Evolutionary conservation across 2,329 filamentous ascomycete species (phyloP), one percentile per base, ranked within the genome.

Genomic region (Tolypocladium album): DNA sequence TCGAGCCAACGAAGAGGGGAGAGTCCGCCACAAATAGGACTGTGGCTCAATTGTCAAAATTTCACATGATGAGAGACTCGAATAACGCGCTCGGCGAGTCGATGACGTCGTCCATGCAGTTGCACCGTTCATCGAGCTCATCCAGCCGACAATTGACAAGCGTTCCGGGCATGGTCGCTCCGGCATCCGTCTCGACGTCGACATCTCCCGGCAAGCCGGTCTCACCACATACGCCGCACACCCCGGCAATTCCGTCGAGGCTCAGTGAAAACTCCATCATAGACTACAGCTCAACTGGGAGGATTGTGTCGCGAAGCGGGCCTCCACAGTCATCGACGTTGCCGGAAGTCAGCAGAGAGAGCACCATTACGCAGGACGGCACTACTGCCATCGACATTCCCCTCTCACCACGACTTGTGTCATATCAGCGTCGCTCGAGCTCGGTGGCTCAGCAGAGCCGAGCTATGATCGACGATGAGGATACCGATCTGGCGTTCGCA

Each of bases 201-300:
- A 93, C 92, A 0, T 97, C 92, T 12, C 92, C 92, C 1, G 90
- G 89, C 60, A 96, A 96, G 68, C 90, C 92, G 0, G 83, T 95
- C 22, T 96, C 91, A 3, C 92, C 89, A 12, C 91, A 93, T 69
- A 96, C 90, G 0, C 91, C 92, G 1, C 92, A 97, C 69, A 96
- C 92, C 0, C 94, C 94, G 4, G 92, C 92, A 13, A 91, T 97
- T 36, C 93, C 93, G 24, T 97, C 92, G 9, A 84, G 94, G n/a
- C 78, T 99, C 27, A 96, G 91, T 69, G 91, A 94, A 63, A 92
- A 95, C 69, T 94, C 90, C 58, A 90, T 94, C 39, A 73, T 74
- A 43, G 72, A 75, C 58, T 72, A 74, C 55, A 64, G 67, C 24
- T 63, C 67, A 2, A 65, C 68, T 27, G 67, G 68, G n/a, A 65